Evolutionary conservation across 176 grass and related monocot species (phyloP), one percentile per base, ranked within the genome.

Genomic region (Aegilops tauschii): DNA sequence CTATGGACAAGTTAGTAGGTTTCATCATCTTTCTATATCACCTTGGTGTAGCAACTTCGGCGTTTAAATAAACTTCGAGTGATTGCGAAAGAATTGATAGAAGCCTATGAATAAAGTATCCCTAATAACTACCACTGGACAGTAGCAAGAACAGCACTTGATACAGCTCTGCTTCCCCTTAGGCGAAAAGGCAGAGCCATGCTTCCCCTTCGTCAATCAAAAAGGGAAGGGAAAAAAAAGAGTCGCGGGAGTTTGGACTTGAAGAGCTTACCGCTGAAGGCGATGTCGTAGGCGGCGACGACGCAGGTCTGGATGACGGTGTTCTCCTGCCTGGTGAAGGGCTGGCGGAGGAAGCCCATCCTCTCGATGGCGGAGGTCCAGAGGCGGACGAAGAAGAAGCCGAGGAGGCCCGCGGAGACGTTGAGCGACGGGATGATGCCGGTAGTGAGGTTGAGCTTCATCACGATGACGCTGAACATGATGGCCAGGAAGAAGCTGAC

Each of bases 351-450:
- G 64, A 91, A 50, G 0, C 89, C 89, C 8, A 78, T 61, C 79
- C 75, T 65, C 69, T 95, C 93, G 59, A 95, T 39, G 61, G 37
- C 39, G 13, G 76, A 82, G 1, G 85, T 95, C 90, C 90, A 95
- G 20, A 87, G 50, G 63, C 79, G 82, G 23, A 97, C 81, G 71
- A 91, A 87, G 86, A 91, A 87, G 86, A 87, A 92, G 23, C 94
- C 77, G 17, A 98, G 89, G 35, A 98, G 88, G 23, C 93, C 91
- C 2, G 93, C 89, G 23, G 93, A 93, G 87, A 95, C 88, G 87
- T 98, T 98, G 73, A 98, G 91, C 44, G 93, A 98, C 3, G 93
- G 95, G 83, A 98, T 89, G 88, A 98, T 89, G 42, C 95, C 95
- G 5, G 89, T 93, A 30, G 93, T 98, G 76, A 95, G 93, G 85